Percentiles rank a stretch among this genome's conserved stretches.
Conservation (phyloP, 2,329 filamentous ascomycete genomes). For the Neoscytalidium dimidiatum region DNA sequence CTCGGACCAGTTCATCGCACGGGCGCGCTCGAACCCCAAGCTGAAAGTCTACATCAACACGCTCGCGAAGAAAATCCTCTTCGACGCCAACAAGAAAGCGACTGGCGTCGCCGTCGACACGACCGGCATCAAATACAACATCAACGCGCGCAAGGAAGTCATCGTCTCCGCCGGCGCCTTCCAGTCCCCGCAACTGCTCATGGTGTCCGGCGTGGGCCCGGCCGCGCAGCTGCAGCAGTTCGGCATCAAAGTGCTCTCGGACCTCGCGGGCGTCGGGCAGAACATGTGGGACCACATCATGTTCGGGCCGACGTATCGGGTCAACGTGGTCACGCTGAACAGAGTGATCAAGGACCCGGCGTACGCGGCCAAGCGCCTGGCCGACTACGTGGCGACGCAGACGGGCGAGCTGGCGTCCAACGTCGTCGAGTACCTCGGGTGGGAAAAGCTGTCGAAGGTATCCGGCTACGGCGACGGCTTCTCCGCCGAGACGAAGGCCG, state of each 20-base stretch:
- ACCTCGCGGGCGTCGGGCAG: conserved; percentile 31
- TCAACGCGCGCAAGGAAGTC: conserved; percentile 42
- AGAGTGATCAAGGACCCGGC: conserved; percentile 24
- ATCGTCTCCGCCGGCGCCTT: conserved; percentile 48
- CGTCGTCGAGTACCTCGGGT: conserved; percentile 28
- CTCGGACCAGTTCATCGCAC: conserved; percentile 26
- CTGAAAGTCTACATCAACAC: conserved; percentile 34
- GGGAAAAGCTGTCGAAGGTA: conserved; percentile 26
- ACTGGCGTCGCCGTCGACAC: conserved; percentile 27
- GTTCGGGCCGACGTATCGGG: conserved; percentile 27
- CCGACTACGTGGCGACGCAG: conserved; percentile 22
- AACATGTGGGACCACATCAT: conserved; percentile 33
- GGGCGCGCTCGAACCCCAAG: neutral
- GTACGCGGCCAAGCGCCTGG: conserved; percentile 24
- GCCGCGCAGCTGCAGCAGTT: conserved; percentile 22
- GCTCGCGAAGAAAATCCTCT: conserved; percentile 38
- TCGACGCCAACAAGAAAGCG: conserved; percentile 29
- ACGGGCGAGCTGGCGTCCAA: conserved; percentile 26
- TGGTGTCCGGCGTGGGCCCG: conserved; percentile 41
- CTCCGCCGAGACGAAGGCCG: conserved; percentile 11
- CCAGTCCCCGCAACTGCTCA: conserved; percentile 43
- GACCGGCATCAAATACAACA: conserved; percentile 20
- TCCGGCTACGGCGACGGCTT: conserved; percentile 19
- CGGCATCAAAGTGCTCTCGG: conserved; percentile 27
- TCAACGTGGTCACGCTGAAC: conserved; percentile 25